Percentiles rank a stretch among this genome's conserved stretches.
Evolutionary conservation across 768 basidiomycete genomes (phyloP).

Genomic region (Podaxis pistillaris): DNA sequence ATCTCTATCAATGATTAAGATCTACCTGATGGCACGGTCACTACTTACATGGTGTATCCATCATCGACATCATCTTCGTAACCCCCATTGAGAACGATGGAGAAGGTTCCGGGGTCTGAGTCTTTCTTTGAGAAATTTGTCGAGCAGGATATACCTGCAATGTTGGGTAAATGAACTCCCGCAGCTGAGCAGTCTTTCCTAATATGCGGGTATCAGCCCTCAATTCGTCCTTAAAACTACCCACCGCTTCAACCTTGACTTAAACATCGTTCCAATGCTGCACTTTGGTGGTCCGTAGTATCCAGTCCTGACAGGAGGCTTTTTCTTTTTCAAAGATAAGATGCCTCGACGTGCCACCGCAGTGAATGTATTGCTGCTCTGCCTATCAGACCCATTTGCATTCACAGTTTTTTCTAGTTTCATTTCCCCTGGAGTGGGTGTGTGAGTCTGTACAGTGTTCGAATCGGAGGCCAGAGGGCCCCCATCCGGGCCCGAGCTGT

Average conservation of each 20-base stretch:
- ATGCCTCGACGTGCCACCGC: background rate
- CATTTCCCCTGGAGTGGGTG: background rate
- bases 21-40: background rate
- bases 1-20: background rate
- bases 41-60: slow-evolving; percentile 36
- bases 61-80: slow-evolving; percentile 42
- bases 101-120: slow-evolving; percentile 32
- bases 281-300: slow-evolving; percentile 10
- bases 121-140: background rate
- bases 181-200: slow-evolving; percentile 26
- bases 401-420: background rate
- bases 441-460: background rate
- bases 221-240: background rate
- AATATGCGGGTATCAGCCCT: background rate
- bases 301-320: background rate
- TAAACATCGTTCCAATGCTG: slow-evolving; percentile 9
- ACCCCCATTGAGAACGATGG: slow-evolving; percentile 37
- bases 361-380: background rate
- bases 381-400: background rate
- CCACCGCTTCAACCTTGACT: background rate
- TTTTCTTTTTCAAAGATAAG: background rate
- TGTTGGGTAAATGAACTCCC: slow-evolving; percentile 26
- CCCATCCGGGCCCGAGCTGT: background rate
- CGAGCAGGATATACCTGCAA: slow-evolving; percentile 37
- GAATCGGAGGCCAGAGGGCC: background rate